Evolutionary conservation across 768 basidiomycete species (phyloP).

Genomic region (Xerocomellus chrysenteron): DNA sequence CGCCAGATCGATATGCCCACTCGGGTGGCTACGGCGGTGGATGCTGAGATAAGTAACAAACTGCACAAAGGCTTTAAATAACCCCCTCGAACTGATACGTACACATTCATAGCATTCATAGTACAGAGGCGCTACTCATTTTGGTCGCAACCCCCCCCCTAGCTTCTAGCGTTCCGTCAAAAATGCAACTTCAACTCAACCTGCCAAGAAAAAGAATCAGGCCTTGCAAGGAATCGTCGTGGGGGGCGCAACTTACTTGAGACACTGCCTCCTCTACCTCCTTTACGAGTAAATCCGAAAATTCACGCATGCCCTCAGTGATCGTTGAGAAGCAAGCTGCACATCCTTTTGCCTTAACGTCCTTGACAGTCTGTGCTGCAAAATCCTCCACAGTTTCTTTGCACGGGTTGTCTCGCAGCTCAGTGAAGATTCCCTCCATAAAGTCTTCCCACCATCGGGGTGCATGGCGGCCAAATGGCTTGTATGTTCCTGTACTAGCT

Average conservation of each 20-base stretch:
- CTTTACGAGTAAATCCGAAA: background rate
- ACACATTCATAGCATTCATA: too few species aligned
- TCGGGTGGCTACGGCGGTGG: background rate
- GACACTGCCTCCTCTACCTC: constrained; percentile 12
- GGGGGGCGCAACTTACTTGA: background rate
- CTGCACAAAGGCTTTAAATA: too few species aligned
- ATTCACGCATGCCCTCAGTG: background rate
- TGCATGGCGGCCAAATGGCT: too few species aligned
- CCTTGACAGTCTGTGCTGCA: background rate
- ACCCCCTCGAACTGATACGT: too few species aligned
- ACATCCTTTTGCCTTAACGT: background rate
- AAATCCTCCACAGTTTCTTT: background rate
- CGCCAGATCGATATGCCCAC: constrained; percentile 47
- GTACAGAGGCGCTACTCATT: too few species aligned
- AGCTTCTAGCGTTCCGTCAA: too few species aligned
- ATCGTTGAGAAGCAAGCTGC: background rate
- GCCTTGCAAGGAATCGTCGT: background rate
- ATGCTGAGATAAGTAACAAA: too few species aligned
- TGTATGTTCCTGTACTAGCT: background rate
- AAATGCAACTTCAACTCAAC: constrained; percentile 3
- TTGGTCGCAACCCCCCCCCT: too few species aligned
- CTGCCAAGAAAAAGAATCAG: background rate
- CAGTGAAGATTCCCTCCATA: background rate
- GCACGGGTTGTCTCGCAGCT: background rate
- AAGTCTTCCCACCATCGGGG: background rate